Conservation (phyloP, 2,329 filamentous ascomycete species). For the Didymellaceae sp. region DNA sequence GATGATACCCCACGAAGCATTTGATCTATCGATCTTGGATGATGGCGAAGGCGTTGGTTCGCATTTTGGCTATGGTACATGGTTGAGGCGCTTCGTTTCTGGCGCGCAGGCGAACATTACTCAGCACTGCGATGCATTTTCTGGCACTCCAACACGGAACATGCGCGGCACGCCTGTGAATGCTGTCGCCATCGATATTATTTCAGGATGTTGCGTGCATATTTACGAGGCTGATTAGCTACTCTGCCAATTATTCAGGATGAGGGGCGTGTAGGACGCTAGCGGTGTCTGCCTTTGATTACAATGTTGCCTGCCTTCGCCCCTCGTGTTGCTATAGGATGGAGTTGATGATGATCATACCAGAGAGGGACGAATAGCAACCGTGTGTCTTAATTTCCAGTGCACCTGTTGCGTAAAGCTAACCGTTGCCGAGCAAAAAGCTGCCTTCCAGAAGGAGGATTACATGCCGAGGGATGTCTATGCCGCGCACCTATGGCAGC, state of each 20-base stretch:
- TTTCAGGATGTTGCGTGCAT: background rate
- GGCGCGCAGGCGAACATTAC: slow-evolving; percentile 8
- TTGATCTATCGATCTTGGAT: slow-evolving; percentile 26
- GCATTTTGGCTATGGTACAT: slow-evolving; percentile 12
- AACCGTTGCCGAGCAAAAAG: background rate
- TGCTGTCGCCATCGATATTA: background rate
- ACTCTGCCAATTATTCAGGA: background rate
- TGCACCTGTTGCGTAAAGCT: background rate
- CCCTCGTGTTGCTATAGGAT: slow-evolving; percentile 3
- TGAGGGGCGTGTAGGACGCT: background rate
- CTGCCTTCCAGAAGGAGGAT: slow-evolving; percentile 3
- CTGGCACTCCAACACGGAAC: slow-evolving; percentile 14
- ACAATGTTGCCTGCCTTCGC: background rate
- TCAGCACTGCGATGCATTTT: slow-evolving; percentile 12
- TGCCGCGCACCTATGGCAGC: slow-evolving; percentile 1
- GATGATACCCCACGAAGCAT: slow-evolving; percentile 50
- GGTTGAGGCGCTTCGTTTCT: slow-evolving; percentile 8
- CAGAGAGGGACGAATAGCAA: slow-evolving; percentile 1
- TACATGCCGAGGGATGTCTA: slow-evolving; percentile 2
- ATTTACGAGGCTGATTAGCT: background rate
- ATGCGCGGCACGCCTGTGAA: background rate
- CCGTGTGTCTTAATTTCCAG: slow-evolving; percentile 1
- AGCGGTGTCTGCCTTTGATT: background rate
- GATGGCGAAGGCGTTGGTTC: slow-evolving; percentile 19
- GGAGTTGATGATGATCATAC: background rate